Conservation (phyloP, 257 asterid species). For the Solanum sitiens region DNA sequence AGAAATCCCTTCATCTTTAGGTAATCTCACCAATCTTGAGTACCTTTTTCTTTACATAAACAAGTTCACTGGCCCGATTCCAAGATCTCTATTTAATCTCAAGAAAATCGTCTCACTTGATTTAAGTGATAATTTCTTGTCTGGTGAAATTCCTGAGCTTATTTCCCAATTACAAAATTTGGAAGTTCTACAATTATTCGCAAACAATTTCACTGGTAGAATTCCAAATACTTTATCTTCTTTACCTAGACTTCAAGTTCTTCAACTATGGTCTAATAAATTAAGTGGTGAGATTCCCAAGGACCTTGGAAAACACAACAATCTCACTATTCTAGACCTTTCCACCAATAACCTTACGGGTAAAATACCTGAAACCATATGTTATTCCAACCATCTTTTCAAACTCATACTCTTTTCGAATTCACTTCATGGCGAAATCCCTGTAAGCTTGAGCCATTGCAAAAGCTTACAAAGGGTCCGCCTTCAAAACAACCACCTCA, state of each 20-base stretch:
- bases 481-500: conserved; percentile 44
- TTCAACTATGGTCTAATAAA: conserved; percentile 70
- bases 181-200: conserved; percentile 67
- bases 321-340: conserved; percentile 70
- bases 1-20: conserved; percentile 64
- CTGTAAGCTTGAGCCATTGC: conserved; percentile 40
- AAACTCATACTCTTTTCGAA: conserved; percentile 86
- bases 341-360: conserved; percentile 69
- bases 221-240: conserved; percentile 50
- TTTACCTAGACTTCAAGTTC: conserved; percentile 55
- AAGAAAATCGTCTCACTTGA: conserved; percentile 54
- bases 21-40: conserved; percentile 61
- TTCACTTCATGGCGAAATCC: conserved; percentile 51
- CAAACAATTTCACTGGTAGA: conserved; percentile 60
- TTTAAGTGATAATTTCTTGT: conserved; percentile 59
- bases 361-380: conserved; percentile 47
- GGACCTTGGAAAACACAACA: conserved; percentile 44
- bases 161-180: conserved; percentile 25
- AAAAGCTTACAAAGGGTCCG: conserved; percentile 61
- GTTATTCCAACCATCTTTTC: conserved; percentile 31
- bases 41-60: conserved; percentile 62
- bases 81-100: conserved; percentile 39
- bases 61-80: conserved; percentile 59
- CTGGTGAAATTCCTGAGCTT: conserved; percentile 54
- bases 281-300: conserved; percentile 55